Evolutionary conservation across 768 basidiomycete genomes (phyloP), one percentile per base, ranked within the genome.

Genomic region (Psilocybe sp.): DNA sequence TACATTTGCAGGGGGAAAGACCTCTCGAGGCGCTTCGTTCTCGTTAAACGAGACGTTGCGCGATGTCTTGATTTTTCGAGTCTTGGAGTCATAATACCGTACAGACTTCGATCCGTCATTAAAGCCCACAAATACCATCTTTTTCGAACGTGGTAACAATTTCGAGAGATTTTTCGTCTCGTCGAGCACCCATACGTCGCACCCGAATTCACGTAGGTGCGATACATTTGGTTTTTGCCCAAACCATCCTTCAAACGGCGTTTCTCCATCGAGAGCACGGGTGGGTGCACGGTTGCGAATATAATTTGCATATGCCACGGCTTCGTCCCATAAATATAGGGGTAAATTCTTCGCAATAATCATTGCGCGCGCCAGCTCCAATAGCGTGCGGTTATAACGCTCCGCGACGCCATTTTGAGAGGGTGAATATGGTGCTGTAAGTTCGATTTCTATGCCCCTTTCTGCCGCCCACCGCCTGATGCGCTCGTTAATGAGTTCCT

Each of bases 341-440:
- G 56, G 20, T 6, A 75, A 23, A 4, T 62, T 56, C 5, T 57
- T 46, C 3, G 49, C 62, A 33, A 68, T 58, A 1, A 75, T 4
- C 70, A 76, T 75, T 0, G 68, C 57, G 0, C 56, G 20, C 1
- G 53, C 60, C 2, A 71, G 37, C 40, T 72, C 63, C 0, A 69
- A 18, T 0, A 69, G 33, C 0, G 66, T 73, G 3, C 58, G 31
- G 44, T 75, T 75, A n/a, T 64, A 62, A 0, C 63, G 41, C 34
- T 79, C 73, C 0, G 73, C 73, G 0, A 75, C 57, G 0, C 75
- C 68, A 50, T 75, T 75, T 20, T 74, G 69, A 0, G 65, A 54
- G 0, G 69, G 69, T 6, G 68, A 66, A 31, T 75, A 71, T 2
- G 69, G 72, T 4, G 62, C 63, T 0, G 64, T 69, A 0, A 54